phyloP scores from a whole-genome alignment of 495 filamentous ascomycete species.

The Trichoderma gamsii region DNA sequence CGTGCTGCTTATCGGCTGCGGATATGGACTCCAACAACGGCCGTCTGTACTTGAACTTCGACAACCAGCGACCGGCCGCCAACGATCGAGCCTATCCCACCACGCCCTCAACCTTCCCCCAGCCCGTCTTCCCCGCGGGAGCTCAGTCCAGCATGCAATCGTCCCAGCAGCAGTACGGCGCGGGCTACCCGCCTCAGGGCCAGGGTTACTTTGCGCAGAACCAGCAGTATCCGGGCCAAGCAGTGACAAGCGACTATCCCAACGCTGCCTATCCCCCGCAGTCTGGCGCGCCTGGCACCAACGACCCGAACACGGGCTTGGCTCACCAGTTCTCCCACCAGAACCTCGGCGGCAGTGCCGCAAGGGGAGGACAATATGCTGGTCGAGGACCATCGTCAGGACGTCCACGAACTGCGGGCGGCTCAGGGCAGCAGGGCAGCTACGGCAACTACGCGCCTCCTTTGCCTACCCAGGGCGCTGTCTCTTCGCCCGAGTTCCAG shows the following conservation, averaged over 20 bases:
- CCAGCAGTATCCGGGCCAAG: conserved; percentile 21
- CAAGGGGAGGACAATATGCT: conserved; percentile 59
- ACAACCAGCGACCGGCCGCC: conserved; percentile 50
- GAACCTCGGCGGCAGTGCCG: conserved; percentile 65
- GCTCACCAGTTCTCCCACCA: conserved; percentile 97
- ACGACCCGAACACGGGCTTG: conserved; percentile 73
- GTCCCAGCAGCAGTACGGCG: conserved; percentile 24
- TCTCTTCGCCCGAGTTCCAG: conserved; percentile 41
- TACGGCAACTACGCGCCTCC: conserved; percentile 59
- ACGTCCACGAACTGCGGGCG: conserved; percentile 73
- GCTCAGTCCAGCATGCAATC: conserved; percentile 45
- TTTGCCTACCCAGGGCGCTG: conserved; percentile 43
- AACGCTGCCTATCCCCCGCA: conserved; percentile 52
- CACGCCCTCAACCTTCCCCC: conserved; percentile 92
- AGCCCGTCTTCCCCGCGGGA: conserved; percentile 61
- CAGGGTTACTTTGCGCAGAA: conserved; percentile 29
- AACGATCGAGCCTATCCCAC: conserved; percentile 87
- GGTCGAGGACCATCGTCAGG: conserved; percentile 61
- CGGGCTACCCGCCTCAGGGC: conserved; percentile 16
- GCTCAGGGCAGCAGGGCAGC: conserved; percentile 47
- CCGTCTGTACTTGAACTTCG: conserved; percentile 68
- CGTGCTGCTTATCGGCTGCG: conserved; percentile 15
- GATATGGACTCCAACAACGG: conserved; percentile 51
- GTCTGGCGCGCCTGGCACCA: conserved; percentile 49
- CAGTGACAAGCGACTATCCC: conserved; percentile 28